A percentile compares a stretch with the other conserved stretches of the same genome.
phyloP scores from a whole-genome alignment of 306 rosid genomes.

The Myrica gale region DNA sequence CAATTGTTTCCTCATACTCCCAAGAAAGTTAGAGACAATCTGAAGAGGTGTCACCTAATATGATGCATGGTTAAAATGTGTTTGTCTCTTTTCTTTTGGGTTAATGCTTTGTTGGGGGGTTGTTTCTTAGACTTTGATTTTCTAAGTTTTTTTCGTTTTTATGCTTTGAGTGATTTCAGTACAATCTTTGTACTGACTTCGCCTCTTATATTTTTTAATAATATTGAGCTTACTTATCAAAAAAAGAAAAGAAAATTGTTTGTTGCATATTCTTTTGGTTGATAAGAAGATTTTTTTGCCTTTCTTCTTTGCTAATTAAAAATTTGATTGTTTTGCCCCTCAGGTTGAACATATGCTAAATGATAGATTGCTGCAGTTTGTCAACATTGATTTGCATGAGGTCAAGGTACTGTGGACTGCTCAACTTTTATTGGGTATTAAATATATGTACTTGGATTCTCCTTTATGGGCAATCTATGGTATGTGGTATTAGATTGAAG shows the following conservation, averaged over 20 bases:
- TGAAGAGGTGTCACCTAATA: neutral
- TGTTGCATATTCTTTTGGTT: neutral
- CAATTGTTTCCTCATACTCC: neutral
- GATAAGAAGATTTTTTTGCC: conserved; percentile 22
- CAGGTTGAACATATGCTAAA: conserved; percentile 99
- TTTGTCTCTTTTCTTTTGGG: neutral
- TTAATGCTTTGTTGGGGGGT: too few relatives aligned
- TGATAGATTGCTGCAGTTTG: conserved; percentile 96
- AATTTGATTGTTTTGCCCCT: conserved; percentile 21
- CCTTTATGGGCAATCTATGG: neutral
- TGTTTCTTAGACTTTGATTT: too few relatives aligned
- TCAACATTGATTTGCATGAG: conserved; percentile 85
- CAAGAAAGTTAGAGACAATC: neutral
- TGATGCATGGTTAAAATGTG: neutral
- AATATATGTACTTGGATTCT: conserved; percentile 1
- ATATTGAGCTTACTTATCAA: too few relatives aligned
- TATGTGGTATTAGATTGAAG: conserved; percentile 12
- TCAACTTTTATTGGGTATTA: neutral
- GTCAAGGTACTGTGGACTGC: conserved; percentile 70
- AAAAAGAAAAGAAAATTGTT: too few relatives aligned
- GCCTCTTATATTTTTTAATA: too few relatives aligned
- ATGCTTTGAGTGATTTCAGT: too few relatives aligned
- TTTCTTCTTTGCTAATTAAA: conserved; percentile 31
- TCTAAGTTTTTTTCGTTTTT: too few relatives aligned
- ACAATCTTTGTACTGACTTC: too few relatives aligned